A percentile compares a stretch with the other conserved stretches of the same genome.
These are phyloP conservation scores for Amylocarpus encephaloides DNA, from an alignment of 2,329 filamentous ascomycete species.

Conservation along the genomic window DNA sequence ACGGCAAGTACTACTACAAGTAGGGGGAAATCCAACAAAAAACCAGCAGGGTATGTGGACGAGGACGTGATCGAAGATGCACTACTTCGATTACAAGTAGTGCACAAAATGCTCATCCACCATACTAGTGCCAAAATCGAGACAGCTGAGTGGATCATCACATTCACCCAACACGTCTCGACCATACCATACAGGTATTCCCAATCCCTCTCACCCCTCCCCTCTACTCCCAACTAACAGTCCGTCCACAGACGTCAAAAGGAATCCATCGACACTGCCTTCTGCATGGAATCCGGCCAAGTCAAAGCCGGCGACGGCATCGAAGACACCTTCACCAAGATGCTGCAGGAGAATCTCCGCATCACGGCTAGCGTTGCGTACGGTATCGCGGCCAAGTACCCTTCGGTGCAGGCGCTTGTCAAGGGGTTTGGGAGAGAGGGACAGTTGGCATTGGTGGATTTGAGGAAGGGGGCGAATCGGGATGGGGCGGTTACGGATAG, in stretches of 20 bases:
- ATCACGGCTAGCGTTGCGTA: slow-evolving; percentile 33
- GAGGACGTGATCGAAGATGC: slow-evolving; percentile 67
- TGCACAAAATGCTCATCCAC: slow-evolving; percentile 61
- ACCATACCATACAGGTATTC: slow-evolving; percentile 64
- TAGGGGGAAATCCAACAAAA: slow-evolving; percentile 29
- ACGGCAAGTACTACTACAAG: slow-evolving; percentile 15
- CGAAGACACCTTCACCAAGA: slow-evolving; percentile 62
- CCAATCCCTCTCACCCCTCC: not conserved
- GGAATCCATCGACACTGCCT: slow-evolving; percentile 49
- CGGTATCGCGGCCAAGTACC: not conserved
- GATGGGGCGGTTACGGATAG: not conserved
- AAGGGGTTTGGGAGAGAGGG: not conserved
- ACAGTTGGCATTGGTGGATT: not conserved
- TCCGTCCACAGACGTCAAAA: slow-evolving; percentile 31
- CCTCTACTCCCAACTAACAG: not conserved
- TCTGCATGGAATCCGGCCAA: slow-evolving; percentile 76
- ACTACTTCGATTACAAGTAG: slow-evolving; percentile 62
- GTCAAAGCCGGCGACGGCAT: slow-evolving; percentile 62
- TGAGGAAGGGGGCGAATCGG: not conserved
- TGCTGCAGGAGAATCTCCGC: slow-evolving; percentile 69
- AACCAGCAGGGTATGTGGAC: slow-evolving; percentile 47
- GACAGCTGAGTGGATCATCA: slow-evolving; percentile 65
- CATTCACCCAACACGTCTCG: slow-evolving; percentile 73
- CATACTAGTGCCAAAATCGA: slow-evolving; percentile 56
- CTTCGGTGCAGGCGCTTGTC: not conserved